Conservation (phyloP, 345 rosid species). For the Populus alba region DNA sequence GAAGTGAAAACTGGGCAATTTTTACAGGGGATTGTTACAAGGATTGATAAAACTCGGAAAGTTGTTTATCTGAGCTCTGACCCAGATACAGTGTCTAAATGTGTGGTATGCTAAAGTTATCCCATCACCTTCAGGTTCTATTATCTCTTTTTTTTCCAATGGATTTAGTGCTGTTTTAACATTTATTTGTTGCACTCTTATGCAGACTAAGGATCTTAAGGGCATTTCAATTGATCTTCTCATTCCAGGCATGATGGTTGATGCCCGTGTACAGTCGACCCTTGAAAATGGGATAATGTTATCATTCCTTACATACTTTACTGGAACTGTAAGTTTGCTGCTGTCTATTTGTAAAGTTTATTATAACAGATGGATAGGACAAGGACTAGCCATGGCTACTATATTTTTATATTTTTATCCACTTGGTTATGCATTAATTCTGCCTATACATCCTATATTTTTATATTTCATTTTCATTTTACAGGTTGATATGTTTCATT, state of each 20-base stretch:
- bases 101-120: slow-evolving; percentile 51
- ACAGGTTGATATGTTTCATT: slow-evolving; percentile 87
- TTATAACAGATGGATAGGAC: background rate
- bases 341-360: slow-evolving; percentile 8
- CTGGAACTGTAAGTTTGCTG: slow-evolving; percentile 80
- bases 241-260: slow-evolving; percentile 93
- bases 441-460: background rate
- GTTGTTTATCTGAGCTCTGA: slow-evolving; percentile 67
- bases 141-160: background rate
- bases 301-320: slow-evolving; percentile 81
- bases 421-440: background rate
- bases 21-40: slow-evolving; percentile 73
- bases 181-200: slow-evolving; percentile 14
- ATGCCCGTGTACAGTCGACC: slow-evolving; percentile 75
- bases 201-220: slow-evolving; percentile 79
- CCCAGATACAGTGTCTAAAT: slow-evolving; percentile 64
- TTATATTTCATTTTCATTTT: background rate
- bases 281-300: slow-evolving; percentile 89
- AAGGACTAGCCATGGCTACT: background rate
- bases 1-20: slow-evolving; percentile 61
- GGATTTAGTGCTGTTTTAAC: slow-evolving; percentile 1
- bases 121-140: background rate
- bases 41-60: slow-evolving; percentile 70
- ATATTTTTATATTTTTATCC: background rate
- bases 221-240: slow-evolving; percentile 95